phyloP scores from a whole-genome alignment of 2,329 filamentous ascomycete genomes.

The Aspergillus awamori region DNA sequence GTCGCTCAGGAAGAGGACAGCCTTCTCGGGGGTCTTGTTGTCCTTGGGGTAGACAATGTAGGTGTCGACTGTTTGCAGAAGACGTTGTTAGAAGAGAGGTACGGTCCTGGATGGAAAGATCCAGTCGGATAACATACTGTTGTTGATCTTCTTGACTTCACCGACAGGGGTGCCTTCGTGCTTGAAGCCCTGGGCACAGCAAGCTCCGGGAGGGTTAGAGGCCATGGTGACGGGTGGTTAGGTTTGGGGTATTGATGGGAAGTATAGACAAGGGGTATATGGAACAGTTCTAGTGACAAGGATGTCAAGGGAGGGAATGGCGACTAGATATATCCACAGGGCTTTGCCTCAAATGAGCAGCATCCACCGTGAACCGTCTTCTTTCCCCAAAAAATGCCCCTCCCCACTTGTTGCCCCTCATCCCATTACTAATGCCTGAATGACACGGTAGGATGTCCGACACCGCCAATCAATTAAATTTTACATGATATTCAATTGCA shows the following conservation, averaged over 20 bases:
- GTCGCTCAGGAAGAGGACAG: slow-evolving; percentile 61
- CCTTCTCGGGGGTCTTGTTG: slow-evolving; percentile 54
- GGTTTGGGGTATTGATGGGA: not conserved
- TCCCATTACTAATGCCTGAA: not conserved
- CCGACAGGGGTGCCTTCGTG: slow-evolving; percentile 55
- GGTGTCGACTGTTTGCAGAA: slow-evolving; percentile 49
- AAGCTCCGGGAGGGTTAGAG: slow-evolving; percentile 53
- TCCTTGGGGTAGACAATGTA: slow-evolving; percentile 60
- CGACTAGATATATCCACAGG: not conserved
- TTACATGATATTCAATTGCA: not conserved
- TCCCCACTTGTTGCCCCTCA: slow-evolving; percentile 5
- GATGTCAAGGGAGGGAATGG: not conserved
- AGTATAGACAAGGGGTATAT: not conserved
- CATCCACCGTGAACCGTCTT: not conserved
- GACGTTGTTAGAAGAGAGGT: not conserved
- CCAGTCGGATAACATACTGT: slow-evolving; percentile 39
- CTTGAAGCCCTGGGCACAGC: slow-evolving; percentile 54
- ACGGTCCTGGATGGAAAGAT: not conserved
- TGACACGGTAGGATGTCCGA: not conserved
- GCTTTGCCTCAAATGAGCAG: not conserved
- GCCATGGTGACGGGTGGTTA: slow-evolving; percentile 45
- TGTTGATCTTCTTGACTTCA: slow-evolving; percentile 51
- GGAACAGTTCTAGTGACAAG: not conserved
- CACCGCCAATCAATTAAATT: not conserved
- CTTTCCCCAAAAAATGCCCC: not conserved